A percentile compares a stretch with the other conserved stretches of the same genome.
Evolutionary conservation across 805 yeast genomes (phyloP).

Genomic region (Cyberlindnera galapagoensis): DNA sequence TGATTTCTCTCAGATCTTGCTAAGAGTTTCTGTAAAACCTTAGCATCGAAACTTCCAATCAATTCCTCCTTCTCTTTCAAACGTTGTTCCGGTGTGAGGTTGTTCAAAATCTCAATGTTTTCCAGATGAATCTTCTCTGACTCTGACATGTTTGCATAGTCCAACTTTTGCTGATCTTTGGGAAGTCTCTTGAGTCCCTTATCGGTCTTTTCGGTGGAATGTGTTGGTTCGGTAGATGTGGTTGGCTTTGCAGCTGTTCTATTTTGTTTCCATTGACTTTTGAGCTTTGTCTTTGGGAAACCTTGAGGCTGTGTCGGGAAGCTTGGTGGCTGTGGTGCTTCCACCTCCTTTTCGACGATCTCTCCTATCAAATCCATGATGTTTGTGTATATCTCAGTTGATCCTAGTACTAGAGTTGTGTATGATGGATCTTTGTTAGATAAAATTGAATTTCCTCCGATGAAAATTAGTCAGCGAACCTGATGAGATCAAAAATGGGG

Average conservation of each 20-base stretch:
- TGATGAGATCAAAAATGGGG: too few species aligned
- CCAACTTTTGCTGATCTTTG: conserved; percentile 79
- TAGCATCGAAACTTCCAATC: conserved; percentile 61
- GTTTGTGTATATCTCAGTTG: background rate
- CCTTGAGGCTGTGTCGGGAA: conserved; percentile 62
- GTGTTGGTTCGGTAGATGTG: conserved; percentile 71
- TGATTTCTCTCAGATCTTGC: conserved; percentile 52
- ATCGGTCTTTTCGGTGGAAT: conserved; percentile 75
- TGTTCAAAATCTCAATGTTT: conserved; percentile 53
- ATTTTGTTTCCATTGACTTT: conserved; percentile 78
- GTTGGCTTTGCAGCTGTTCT: conserved; percentile 78
- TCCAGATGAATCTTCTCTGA: conserved; percentile 73
- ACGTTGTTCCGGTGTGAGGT: conserved; percentile 63
- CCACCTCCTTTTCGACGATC: conserved; percentile 84
- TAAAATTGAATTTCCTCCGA: too few species aligned
- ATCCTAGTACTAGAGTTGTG: too few species aligned
- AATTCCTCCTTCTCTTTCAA: conserved; percentile 60
- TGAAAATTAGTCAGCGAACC: too few species aligned
- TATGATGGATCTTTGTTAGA: too few species aligned
- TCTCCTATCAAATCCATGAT: conserved; percentile 82
- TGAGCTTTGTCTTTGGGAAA: conserved; percentile 87
- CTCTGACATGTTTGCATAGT: conserved; percentile 38
- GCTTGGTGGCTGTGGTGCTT: conserved; percentile 92
- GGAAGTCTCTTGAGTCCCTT: conserved; percentile 72
- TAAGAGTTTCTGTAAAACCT: conserved; percentile 51